Conservation (phyloP, 225 moss, liverwort and hornwort genomes). For the Lunularia cruciata region DNA sequence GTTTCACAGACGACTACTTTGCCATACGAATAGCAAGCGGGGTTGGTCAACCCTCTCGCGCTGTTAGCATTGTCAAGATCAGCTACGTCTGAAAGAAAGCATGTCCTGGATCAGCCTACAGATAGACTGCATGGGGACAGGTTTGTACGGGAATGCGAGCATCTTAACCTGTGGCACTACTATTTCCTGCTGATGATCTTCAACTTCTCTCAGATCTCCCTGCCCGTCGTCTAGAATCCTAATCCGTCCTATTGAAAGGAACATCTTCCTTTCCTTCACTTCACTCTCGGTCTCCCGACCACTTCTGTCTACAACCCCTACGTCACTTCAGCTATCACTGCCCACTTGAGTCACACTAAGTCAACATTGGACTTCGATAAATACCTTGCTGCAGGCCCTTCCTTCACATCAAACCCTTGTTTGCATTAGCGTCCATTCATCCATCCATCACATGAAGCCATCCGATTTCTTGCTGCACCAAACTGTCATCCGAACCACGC, state of each 20-base stretch:
- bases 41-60: too few relatives aligned
- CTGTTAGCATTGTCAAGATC: too few relatives aligned
- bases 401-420: background rate
- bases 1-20: too few relatives aligned
- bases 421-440: background rate
- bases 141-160: too few relatives aligned
- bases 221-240: background rate
- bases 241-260: background rate
- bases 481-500: background rate
- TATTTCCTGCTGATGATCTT: background rate
- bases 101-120: background rate
- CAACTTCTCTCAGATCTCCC: background rate
- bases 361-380: background rate
- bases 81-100: background rate
- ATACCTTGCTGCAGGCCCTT: background rate
- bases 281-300: too few relatives aligned
- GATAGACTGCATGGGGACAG: background rate
- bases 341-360: background rate
- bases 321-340: background rate
- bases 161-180: too few relatives aligned
- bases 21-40: too few relatives aligned
- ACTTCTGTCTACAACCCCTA: too few relatives aligned
- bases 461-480: background rate
- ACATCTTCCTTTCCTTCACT: background rate
- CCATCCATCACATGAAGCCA: constrained; percentile 10